phyloP scores from a whole-genome alignment of 1,284 basidiomycete genomes.

The Chalciporus sp. region DNA sequence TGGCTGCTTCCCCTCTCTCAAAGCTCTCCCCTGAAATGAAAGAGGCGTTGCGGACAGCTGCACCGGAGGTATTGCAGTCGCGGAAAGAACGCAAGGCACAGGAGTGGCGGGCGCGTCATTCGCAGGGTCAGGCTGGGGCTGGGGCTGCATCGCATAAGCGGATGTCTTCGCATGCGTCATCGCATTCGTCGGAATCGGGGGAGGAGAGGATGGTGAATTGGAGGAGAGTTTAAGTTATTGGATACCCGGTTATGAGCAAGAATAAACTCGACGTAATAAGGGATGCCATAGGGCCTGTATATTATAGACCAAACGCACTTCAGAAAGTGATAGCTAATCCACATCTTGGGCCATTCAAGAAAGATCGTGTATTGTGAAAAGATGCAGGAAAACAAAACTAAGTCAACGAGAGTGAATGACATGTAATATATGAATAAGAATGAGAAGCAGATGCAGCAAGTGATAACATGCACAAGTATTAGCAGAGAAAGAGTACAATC shows the following conservation, averaged over 20 bases:
- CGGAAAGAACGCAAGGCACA: slow-evolving; percentile 29
- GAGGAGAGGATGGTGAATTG: slow-evolving; percentile 18
- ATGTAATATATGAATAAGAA: not conserved
- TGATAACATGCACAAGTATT: not conserved
- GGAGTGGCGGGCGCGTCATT: slow-evolving; percentile 22
- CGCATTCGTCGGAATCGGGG: slow-evolving; percentile 21
- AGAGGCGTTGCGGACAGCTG: slow-evolving; percentile 12
- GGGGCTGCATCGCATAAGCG: not conserved
- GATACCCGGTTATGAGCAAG: not conserved
- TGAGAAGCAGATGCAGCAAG: not conserved
- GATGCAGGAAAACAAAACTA: not conserved
- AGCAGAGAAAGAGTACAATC: too few species aligned
- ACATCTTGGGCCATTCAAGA: not conserved
- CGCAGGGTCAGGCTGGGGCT: too few species aligned
- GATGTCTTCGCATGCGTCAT: slow-evolving; percentile 11
- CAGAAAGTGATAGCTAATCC: not conserved
- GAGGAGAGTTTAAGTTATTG: slow-evolving; percentile 15
- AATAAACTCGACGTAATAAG: too few species aligned
- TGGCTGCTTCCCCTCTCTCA: slow-evolving; percentile 27
- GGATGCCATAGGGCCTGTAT: not conserved
- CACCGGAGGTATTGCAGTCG: slow-evolving; percentile 30
- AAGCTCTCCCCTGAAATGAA: slow-evolving; percentile 8
- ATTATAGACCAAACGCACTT: not conserved
- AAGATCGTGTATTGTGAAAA: too few species aligned
- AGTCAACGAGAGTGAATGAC: not conserved